These are phyloP conservation scores for Salinomyces thailandicus DNA, from an alignment of 2,329 filamentous ascomycete genomes.

Conservation along the genomic window DNA sequence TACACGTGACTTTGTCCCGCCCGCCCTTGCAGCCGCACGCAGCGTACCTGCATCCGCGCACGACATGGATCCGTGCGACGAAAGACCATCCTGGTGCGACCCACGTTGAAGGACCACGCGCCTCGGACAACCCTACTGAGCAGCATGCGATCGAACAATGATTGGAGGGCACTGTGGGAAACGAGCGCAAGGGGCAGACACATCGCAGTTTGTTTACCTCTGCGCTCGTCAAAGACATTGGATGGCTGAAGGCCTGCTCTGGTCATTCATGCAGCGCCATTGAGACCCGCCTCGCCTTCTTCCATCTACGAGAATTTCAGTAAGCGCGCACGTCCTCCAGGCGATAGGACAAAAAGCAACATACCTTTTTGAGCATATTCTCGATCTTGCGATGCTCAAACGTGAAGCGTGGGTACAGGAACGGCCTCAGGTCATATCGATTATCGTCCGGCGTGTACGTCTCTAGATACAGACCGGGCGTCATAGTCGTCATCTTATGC, in stretches of 20 bases:
- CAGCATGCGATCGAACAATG: not conserved
- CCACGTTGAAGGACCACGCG: not conserved
- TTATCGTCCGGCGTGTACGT: slow-evolving; percentile 43
- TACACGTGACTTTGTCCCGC: no score
- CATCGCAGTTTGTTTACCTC: not conserved
- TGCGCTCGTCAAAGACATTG: not conserved
- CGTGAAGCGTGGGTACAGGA: slow-evolving; percentile 42
- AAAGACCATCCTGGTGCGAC: not conserved
- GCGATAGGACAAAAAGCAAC: not conserved
- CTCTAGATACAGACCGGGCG: slow-evolving; percentile 45
- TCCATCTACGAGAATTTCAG: slow-evolving; percentile 25
- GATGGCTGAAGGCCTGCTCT: no score
- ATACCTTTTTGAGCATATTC: slow-evolving; percentile 34
- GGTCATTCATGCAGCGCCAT: slow-evolving; percentile 1
- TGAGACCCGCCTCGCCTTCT: slow-evolving; percentile 16
- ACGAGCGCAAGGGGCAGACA: no score
- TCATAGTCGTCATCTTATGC: slow-evolving; percentile 54
- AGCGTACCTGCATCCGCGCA: slow-evolving; percentile 1
- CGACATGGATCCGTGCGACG: no score
- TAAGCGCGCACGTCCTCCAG: not conserved
- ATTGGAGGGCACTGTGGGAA: not conserved
- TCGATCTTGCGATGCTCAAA: slow-evolving; percentile 42
- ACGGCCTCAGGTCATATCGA: slow-evolving; percentile 47
- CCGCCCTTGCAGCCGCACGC: slow-evolving; percentile 1
- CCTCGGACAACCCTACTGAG: no score